Base-by-base conservation (phyloP, 2,329 filamentous ascomycete genomes). In the Fusarium decemcellulare region DNA sequence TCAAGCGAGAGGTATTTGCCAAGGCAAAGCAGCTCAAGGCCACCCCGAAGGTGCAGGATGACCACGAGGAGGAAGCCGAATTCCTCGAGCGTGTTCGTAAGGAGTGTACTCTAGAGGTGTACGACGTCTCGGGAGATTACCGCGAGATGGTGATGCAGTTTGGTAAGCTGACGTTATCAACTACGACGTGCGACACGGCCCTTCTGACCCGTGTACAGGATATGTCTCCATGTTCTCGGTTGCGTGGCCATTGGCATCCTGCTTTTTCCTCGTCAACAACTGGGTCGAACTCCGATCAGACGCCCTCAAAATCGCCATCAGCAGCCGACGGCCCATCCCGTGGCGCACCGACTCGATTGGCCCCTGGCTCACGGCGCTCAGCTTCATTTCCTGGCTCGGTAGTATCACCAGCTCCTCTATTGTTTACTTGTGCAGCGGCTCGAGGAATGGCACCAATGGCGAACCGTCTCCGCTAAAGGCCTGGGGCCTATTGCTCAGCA, bases 231-330 rank as follows among this genome's bases (percentile, higher is more conserved):
- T 98, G 10, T 98, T 98, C 80, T 96, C 93, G 0, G 93, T 96
- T 3, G 90, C 97, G 58, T 99, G 96, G 96, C 96, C 96, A 0
- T 84, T 98, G n/a, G 95, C 95, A 0, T 91, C 92, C 2, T 86
- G 94, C 60, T 95, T 92, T 2, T 98, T 98, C 83, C 83, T 98
- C 12, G 84, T 96, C 80, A 98, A 98, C 82, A 97, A 98, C 82
- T 98, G 95, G 94, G 84, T 99, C 61, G 96, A 98, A 78, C 88
- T 98, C 40, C 92, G 96, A 43, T 93, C 93, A 1, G 96, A 99
- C 77, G 95, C 95, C 3, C 88, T 97, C 82, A 99, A 99, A 80
- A 97, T 98, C 74, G 94, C 94, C 59, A 86, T 94, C 50, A 92
- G 95, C 79, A 95, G 93, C 85, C 92, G 95, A 75, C 91, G 96